A percentile compares a stretch with the other conserved stretches of the same genome.
Evolutionary conservation across 257 asterid species (phyloP).

Genomic region (Gynochthodes officinalis): DNA sequence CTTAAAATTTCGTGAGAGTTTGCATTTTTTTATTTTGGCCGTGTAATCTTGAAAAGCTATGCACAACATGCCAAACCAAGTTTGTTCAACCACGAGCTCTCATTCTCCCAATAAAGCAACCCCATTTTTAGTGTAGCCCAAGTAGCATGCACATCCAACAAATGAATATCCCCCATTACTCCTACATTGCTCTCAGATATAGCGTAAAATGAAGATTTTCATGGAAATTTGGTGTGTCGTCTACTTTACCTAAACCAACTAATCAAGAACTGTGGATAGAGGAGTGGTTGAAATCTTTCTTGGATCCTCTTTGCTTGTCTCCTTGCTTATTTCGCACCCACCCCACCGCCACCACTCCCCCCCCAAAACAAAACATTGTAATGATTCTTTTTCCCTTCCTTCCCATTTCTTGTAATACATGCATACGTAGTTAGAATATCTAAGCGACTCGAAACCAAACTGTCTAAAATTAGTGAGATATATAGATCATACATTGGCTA

Average conservation of each 20-base stretch:
- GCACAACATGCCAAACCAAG: constrained; percentile 36
- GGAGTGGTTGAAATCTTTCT: constrained; percentile 31
- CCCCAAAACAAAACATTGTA: too few relatives aligned
- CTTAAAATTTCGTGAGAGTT: constrained; percentile 4
- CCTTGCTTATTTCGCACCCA: background rate
- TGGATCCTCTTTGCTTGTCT: constrained; percentile 44
- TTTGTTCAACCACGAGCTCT: constrained; percentile 43
- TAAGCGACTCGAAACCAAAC: too few relatives aligned
- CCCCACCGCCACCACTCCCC: too few relatives aligned
- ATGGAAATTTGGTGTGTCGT: constrained; percentile 26
- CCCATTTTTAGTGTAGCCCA: constrained; percentile 21
- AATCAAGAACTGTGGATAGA: constrained; percentile 9
- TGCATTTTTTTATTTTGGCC: background rate
- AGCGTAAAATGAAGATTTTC: constrained; percentile 8
- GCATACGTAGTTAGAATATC: too few relatives aligned
- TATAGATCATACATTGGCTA: too few relatives aligned
- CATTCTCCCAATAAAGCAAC: constrained; percentile 32
- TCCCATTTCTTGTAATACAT: too few relatives aligned
- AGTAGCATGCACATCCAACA: constrained; percentile 32
- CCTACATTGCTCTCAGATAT: background rate
- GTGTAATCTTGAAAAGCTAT: constrained; percentile 22
- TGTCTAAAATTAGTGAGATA: too few relatives aligned
- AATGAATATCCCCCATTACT: background rate
- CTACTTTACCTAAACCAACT: constrained; percentile 35
- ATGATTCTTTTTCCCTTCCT: too few relatives aligned